Evolutionary conservation across 176 grass and related monocot species (phyloP).

Genomic region (Poa annua): DNA sequence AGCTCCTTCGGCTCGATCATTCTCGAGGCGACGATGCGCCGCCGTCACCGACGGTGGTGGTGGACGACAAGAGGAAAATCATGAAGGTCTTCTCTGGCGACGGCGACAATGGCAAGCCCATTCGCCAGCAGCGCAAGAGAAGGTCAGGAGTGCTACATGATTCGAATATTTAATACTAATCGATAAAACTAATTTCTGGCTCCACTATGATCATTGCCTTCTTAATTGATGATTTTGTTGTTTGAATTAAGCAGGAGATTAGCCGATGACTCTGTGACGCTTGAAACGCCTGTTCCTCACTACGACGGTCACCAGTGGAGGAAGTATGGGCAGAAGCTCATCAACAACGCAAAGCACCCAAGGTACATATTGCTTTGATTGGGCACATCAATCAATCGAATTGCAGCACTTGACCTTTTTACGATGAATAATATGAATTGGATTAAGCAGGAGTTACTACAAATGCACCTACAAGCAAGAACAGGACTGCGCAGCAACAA

Average conservation of each 20-base stretch:
- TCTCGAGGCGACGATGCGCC: not conserved
- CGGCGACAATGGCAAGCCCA: conserved; percentile 6
- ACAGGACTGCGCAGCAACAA: conserved; percentile 38
- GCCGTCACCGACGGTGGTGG: not conserved
- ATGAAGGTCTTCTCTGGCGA: conserved; percentile 27
- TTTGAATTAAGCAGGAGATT: conserved; percentile 36
- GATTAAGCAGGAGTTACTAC: conserved; percentile 43
- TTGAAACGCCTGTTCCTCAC: conserved; percentile 45
- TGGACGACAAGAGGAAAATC: conserved; percentile 39
- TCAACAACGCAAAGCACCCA: conserved; percentile 45
- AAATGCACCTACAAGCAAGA: conserved; percentile 46
- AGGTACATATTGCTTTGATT: conserved; percentile 16
- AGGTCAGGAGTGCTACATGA: conserved; percentile 32
- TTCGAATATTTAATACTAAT: not conserved
- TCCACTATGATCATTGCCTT: not conserved
- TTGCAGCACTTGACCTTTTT: not conserved
- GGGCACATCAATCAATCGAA: not conserved
- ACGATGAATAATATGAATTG: not conserved
- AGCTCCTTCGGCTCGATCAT: not conserved
- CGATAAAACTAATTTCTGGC: not conserved
- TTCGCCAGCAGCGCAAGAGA: conserved; percentile 43
- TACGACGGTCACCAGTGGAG: conserved; percentile 61
- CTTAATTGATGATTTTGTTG: not conserved
- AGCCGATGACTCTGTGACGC: conserved; percentile 31
- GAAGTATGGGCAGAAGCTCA: conserved; percentile 64